Base-by-base conservation (phyloP, 257 asterid species). In the Nicotiana attenuata region DNA sequence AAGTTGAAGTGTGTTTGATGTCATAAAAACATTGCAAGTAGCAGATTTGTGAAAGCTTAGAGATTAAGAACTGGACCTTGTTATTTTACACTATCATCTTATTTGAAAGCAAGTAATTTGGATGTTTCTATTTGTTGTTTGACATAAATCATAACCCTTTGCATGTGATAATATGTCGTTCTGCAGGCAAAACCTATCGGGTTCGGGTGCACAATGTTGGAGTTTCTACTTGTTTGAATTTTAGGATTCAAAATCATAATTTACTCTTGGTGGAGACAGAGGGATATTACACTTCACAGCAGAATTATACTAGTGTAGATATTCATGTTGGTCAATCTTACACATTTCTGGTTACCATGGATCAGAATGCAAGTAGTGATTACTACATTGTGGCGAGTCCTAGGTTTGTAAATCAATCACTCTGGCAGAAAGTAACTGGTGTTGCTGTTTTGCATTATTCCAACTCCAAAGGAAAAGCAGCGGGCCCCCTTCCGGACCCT, bases 291-390 rank as follows among this genome's bases (percentile, higher is more conserved):
- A 91, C 99, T 38, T 81, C 92, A 4, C 99, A 96, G 87, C 96
- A 91, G 89, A 93, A 93, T 76, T 96, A 87, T 69, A 86, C 92
- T 20, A 91, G 93, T 86, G 33, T 96, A 80, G 99, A 96, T 87
- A 91, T 93, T 64, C 98, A 93, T 84, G 99, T 96, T 14, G 99
- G 99, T 31, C 99, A 96, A 83, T 93, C 99, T 3, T 96, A 84
- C 88, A 71, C 96, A 11, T 96, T 96, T 80, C 87, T 96, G 53
- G 93, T 96, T 28, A 83, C 95, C 47, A 94, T 89, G 98, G 97
- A 96, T 89, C 99, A 96, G 88, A 96, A 96, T 76, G 99, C 99
- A 77, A 96, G 95, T 91, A 93, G 94, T 28, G 98, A 96, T 84
- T 96, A 96, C 88, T 96, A 96, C 71, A 84, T 96, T 66, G 99